Evolutionary conservation across 352 stramenopile species (phyloP).

Genomic region (Thalassiosira ordinaria): DNA sequence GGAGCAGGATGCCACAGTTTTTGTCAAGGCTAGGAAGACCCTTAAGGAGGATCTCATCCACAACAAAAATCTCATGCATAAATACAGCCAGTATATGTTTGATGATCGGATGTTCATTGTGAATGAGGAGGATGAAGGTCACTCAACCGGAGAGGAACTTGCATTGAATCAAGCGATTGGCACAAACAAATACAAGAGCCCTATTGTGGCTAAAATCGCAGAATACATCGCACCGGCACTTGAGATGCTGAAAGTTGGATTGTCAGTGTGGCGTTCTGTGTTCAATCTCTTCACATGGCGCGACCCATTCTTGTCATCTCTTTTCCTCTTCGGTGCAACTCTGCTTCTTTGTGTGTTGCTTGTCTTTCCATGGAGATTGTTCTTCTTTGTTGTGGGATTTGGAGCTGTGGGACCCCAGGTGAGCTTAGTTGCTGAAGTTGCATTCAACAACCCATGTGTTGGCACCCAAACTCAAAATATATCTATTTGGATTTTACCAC

Average conservation of each 20-base stretch:
- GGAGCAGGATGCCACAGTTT: slow-evolving; percentile 48
- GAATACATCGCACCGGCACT: slow-evolving; percentile 30
- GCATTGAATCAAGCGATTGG: slow-evolving; percentile 41
- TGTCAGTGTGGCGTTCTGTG: slow-evolving; percentile 56
- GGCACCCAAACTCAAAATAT: background rate
- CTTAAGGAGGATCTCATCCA: slow-evolving; percentile 43
- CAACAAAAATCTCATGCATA: slow-evolving; percentile 51
- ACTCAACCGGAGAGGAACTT: slow-evolving; percentile 25
- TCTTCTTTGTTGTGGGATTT: slow-evolving; percentile 73
- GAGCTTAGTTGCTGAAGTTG: slow-evolving; percentile 28
- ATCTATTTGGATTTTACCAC: background rate
- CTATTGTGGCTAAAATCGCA: slow-evolving; percentile 49
- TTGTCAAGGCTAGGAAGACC: slow-evolving; percentile 42
- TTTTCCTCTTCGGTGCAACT: slow-evolving; percentile 61
- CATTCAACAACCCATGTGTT: too few species aligned
- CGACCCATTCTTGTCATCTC: slow-evolving; percentile 79
- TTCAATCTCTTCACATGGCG: slow-evolving; percentile 80
- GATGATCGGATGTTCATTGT: slow-evolving; percentile 56
- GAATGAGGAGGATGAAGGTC: slow-evolving; percentile 22
- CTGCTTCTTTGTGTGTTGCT: slow-evolving; percentile 58
- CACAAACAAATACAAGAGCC: slow-evolving; percentile 54
- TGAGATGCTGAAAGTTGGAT: slow-evolving; percentile 46
- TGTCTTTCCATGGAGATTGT: slow-evolving; percentile 77
- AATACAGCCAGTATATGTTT: slow-evolving; percentile 31
- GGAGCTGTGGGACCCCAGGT: slow-evolving; percentile 75